A percentile compares a stretch with the other conserved stretches of the same genome.
Conservation (phyloP, 768 basidiomycete genomes). For the Pholiota conissans region DNA sequence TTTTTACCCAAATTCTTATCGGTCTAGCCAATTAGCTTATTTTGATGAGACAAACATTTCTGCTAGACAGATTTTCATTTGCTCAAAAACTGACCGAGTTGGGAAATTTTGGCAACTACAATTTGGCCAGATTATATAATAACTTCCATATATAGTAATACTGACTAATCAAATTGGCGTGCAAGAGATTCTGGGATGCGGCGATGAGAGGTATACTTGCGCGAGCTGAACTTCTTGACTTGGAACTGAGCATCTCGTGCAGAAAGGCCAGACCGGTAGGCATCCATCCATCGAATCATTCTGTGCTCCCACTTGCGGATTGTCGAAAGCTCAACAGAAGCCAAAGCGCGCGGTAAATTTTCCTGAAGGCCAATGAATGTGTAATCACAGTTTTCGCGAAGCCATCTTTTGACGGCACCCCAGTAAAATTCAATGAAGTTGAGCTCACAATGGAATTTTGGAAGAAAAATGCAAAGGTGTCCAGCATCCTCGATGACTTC, state of each 20-base stretch:
- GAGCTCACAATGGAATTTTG: slow-evolving; percentile 33
- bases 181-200: slow-evolving; percentile 18
- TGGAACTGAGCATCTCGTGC: slow-evolving; percentile 24
- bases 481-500: slow-evolving; percentile 21
- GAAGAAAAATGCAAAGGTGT: slow-evolving; percentile 21
- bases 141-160: slow-evolving; percentile 8
- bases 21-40: no score
- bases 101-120: neutral
- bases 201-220: slow-evolving; percentile 23
- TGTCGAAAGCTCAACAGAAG: slow-evolving; percentile 17
- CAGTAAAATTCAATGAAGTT: slow-evolving; percentile 29
- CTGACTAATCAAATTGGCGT: slow-evolving; percentile 10
- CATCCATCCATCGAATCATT: slow-evolving; percentile 25
- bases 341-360: slow-evolving; percentile 4
- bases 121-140: slow-evolving; percentile 16
- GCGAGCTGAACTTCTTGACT: slow-evolving; percentile 28
- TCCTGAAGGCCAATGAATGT: slow-evolving; percentile 19
- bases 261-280: slow-evolving; percentile 26
- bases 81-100: slow-evolving; percentile 19
- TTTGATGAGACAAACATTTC: no score
- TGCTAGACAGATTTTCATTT: slow-evolving; percentile 14
- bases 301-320: slow-evolving; percentile 32
- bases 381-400: slow-evolving; percentile 25
- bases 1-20: no score
- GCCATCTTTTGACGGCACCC: slow-evolving; percentile 15